These are phyloP conservation scores for Populus ilicifolia DNA, from an alignment of 345 rosid species.

Conservation along the genomic window DNA sequence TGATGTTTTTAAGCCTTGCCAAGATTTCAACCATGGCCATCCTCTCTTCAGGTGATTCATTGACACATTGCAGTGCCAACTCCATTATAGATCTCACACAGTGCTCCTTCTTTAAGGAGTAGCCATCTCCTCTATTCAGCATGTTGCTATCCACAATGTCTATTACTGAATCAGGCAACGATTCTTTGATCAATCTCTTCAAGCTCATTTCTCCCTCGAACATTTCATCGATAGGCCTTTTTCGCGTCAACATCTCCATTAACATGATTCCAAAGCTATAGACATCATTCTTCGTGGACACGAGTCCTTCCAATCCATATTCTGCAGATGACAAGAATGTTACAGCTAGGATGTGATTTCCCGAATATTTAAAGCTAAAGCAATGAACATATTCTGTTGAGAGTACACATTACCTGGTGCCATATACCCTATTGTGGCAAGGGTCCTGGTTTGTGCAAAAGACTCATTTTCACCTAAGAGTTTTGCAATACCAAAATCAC, in stretches of 20 bases:
- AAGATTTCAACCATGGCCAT: constrained; percentile 8
- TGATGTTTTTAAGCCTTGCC: constrained; percentile 4
- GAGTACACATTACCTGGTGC: not conserved
- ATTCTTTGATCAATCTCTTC: not conserved
- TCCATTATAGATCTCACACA: not conserved
- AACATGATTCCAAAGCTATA: constrained; percentile 1
- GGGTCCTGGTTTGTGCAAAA: not conserved
- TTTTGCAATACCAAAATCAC: not conserved
- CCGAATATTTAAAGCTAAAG: no score
- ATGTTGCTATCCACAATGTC: not conserved
- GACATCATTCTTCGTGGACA: not conserved
- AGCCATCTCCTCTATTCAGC: not conserved
- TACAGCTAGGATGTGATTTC: not conserved
- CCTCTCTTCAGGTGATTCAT: constrained; percentile 8
- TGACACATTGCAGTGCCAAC: constrained; percentile 2
- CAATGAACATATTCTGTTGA: not conserved
- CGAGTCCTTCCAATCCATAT: not conserved
- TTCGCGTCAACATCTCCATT: not conserved
- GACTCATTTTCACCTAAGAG: not conserved
- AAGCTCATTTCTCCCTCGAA: not conserved
- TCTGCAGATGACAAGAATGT: not conserved
- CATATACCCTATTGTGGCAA: not conserved
- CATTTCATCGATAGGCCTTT: not conserved
- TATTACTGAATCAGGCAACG: not conserved
- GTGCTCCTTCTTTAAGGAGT: not conserved